Evolutionary conservation across 257 asterid genomes (phyloP), one percentile per base, ranked within the genome.

Genomic region (Przewalskia tangutica): DNA sequence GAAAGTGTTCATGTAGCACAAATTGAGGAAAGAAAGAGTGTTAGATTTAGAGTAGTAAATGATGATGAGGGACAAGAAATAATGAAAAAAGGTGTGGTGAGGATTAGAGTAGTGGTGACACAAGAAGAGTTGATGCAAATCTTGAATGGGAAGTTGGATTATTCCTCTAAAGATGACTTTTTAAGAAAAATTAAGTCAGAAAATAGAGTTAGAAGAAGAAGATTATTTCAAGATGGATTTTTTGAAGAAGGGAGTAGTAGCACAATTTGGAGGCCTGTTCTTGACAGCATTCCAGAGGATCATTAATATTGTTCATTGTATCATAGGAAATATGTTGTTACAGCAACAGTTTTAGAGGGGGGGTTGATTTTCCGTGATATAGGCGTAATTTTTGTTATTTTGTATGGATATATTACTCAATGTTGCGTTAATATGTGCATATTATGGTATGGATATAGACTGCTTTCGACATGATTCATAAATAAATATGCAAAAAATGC

Each of bases 51-150:
- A 50, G 9, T 54, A 14, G 51, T 36, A 0, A 2, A n/a, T 56
- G 5, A 54, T 54, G 18, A 54, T 54, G 75, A 56, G 71, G 32
- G 50, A 4, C n/a, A 20, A 18, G 54, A 36, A 73, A 82, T 36
- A 46, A 82, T 51, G 46, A 48, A 20, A 63, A 58, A 62, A 77
- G 84, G 81, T 58, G 83, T 44, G n/a, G 80, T 86, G n/a, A 86
- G 89, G 44, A 75, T 86, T 38, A 82, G 83, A 0, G 40, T 86
- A 34, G 84, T 86, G 11, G 46, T 86, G 84, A 86, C 87, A 40
- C 86, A 81, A 40, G 82, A 79, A 5, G 89, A 86, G 38, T 59
- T 86, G 55, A 62, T 13, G 7, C 80, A 80, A 67, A 79, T 86
- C n/a, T 66, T 86, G 86, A 82, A 84, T 32, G 79, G 82, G 3